phyloP scores from a whole-genome alignment of 2,329 filamentous ascomycete species.

The Leptographium wingfieldii region DNA sequence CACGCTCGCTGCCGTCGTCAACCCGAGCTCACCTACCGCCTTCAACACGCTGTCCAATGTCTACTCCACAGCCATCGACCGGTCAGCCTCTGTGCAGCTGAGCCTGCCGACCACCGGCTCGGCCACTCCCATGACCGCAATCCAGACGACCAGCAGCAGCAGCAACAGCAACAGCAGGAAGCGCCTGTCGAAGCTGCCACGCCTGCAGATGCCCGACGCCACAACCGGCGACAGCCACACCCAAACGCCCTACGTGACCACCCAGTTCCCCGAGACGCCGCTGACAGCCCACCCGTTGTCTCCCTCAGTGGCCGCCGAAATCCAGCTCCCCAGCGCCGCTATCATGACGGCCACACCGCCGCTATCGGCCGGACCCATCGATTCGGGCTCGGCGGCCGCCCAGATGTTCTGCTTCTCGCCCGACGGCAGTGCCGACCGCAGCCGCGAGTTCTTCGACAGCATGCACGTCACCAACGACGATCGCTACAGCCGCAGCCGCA shows the following conservation, averaged over 20 bases:
- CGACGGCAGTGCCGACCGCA: slow-evolving; percentile 6
- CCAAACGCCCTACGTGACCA: slow-evolving; percentile 31
- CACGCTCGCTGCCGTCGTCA: slow-evolving; percentile 31
- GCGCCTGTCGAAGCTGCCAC: slow-evolving; percentile 2
- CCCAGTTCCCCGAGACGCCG: slow-evolving; percentile 38
- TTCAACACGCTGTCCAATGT: slow-evolving; percentile 57
- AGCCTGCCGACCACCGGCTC: slow-evolving; percentile 15
- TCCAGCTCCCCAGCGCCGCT: slow-evolving; percentile 34
- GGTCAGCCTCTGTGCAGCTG: slow-evolving; percentile 32
- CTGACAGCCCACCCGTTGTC: slow-evolving; percentile 38
- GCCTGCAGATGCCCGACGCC: slow-evolving; percentile 10
- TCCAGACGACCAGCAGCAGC: slow-evolving; percentile 6
- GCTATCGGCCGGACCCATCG: slow-evolving; percentile 39
- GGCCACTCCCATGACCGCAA: slow-evolving; percentile 20
- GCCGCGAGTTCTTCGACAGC: neutral
- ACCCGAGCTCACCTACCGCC: slow-evolving; percentile 47
- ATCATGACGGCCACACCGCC: slow-evolving; percentile 48
- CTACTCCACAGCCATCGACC: slow-evolving; percentile 50
- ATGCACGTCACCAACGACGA: neutral
- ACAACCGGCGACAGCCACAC: slow-evolving; percentile 21
- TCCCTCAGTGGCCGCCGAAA: slow-evolving; percentile 28
- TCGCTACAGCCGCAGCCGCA: neutral
- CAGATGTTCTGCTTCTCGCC: slow-evolving; percentile 33
- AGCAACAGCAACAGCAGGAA: slow-evolving; percentile 14
- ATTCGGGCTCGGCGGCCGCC: slow-evolving; percentile 18